Evolutionary conservation across 2,329 filamentous ascomycete species (phyloP).

Genomic region (Apiospora malaysiana): DNA sequence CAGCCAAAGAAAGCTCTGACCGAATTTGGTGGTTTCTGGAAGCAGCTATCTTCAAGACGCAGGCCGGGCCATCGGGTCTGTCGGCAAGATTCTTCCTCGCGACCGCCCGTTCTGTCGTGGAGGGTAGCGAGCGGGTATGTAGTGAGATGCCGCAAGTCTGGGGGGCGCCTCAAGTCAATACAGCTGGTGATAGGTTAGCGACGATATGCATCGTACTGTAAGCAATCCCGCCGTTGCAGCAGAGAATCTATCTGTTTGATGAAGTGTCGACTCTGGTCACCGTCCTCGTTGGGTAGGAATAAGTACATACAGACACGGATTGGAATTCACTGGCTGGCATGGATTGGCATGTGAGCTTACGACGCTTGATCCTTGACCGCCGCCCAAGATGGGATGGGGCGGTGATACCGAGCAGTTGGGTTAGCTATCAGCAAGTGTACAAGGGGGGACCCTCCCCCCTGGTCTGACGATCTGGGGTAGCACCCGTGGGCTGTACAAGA

Average conservation of each 20-base stretch:
- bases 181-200: neutral
- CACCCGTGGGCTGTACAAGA: slow-evolving; percentile 5
- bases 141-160: neutral
- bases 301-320: neutral
- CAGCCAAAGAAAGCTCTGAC: neutral
- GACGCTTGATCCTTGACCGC: neutral
- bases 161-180: neutral
- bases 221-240: slow-evolving; percentile 12
- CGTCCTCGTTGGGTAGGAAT: neutral
- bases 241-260: neutral
- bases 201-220: neutral
- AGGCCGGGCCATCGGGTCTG: neutral
- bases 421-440: neutral
- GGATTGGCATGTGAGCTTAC: neutral
- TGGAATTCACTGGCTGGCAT: neutral
- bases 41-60: neutral
- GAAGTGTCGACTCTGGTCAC: neutral
- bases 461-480: slow-evolving; percentile 14
- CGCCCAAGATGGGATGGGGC: neutral
- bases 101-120: neutral
- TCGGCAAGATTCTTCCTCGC: neutral
- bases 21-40: neutral
- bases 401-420: slow-evolving; percentile 13
- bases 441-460: neutral
- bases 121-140: neutral